phyloP scores from a whole-genome alignment of 106 monocot species.

The Chionographis japonica region DNA sequence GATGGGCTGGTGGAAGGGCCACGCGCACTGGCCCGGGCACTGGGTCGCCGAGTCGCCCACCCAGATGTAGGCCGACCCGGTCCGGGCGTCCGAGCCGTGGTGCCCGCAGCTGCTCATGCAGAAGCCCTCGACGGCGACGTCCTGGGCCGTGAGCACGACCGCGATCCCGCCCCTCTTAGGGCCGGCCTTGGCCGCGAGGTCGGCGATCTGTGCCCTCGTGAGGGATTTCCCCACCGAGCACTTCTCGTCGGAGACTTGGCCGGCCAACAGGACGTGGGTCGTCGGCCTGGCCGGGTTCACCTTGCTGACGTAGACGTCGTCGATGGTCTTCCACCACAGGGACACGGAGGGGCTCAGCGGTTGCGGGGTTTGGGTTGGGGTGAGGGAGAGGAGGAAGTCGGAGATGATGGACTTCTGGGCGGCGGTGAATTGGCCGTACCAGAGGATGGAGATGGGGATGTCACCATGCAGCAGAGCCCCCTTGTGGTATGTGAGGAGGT shows the following conservation, averaged over 20 bases:
- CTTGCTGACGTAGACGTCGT: conserved; percentile 12
- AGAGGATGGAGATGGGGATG: conserved; percentile 21
- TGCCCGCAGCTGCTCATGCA: conserved; percentile 68
- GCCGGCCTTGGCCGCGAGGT: conserved; percentile 15
- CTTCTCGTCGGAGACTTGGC: conserved; percentile 11
- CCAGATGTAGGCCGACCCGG: conserved; percentile 30
- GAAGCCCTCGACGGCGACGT: conserved; percentile 66
- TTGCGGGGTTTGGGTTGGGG: not conserved
- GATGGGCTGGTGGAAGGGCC: conserved; percentile 27
- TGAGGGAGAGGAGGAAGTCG: conserved; percentile 24
- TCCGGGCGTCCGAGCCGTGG: conserved; percentile 24
- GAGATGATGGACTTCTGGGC: conserved; percentile 13
- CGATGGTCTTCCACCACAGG: conserved; percentile 14
- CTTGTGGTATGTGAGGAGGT: conserved; percentile 17
- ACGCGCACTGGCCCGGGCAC: conserved; percentile 33
- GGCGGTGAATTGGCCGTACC: conserved; percentile 15
- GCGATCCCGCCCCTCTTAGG: conserved; percentile 18
- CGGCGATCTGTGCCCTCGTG: conserved; percentile 8
- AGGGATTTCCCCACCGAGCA: conserved; percentile 9
- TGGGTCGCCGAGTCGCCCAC: conserved; percentile 30
- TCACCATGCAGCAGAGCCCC: conserved; percentile 9
- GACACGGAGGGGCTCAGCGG: conserved; percentile 1
- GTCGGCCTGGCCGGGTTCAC: not conserved
- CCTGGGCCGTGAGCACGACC: conserved; percentile 50
- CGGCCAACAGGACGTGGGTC: conserved; percentile 6